These are phyloP conservation scores for Suhomyces choctaworum DNA, from an alignment of 1,139 yeast species.

Conservation along the genomic window DNA sequence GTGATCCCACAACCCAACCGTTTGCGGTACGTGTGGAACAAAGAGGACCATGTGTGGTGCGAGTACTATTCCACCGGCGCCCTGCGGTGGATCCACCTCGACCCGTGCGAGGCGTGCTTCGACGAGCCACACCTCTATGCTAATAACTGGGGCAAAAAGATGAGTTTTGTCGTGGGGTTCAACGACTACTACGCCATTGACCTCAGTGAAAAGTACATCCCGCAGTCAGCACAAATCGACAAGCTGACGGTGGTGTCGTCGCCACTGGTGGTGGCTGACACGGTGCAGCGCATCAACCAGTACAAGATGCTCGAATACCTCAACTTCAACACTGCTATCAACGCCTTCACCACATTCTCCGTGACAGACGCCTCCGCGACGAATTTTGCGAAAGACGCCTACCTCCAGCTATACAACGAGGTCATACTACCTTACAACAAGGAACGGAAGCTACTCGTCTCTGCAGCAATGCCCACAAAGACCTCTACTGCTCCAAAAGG, in stretches of 20 bases:
- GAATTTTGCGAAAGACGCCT: background rate
- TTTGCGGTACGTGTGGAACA: constrained; percentile 75
- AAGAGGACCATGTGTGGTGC: constrained; percentile 96
- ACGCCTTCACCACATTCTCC: background rate
- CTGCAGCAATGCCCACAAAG: constrained; percentile 2
- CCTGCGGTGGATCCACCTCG: constrained; percentile 82
- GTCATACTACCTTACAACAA: constrained; percentile 8
- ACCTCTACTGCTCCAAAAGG: constrained; percentile 30
- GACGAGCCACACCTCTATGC: constrained; percentile 80
- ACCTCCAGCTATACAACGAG: constrained; percentile 10
- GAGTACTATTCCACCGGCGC: constrained; percentile 70
- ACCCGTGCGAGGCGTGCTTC: constrained; percentile 82
- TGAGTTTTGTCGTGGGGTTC: constrained; percentile 83
- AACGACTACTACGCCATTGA: constrained; percentile 63
- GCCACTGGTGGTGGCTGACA: background rate
- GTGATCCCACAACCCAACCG: constrained; percentile 18
- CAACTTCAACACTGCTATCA: background rate
- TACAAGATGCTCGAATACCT: constrained; percentile 1
- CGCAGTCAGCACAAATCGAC: constrained; percentile 50
- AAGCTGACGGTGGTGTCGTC: constrained; percentile 24
- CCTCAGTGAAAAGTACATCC: constrained; percentile 68
- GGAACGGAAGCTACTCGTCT: background rate
- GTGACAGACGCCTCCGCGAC: background rate
- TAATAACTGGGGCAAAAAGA: constrained; percentile 88
- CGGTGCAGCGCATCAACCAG: constrained; percentile 7